Evolutionary conservation across 306 rosid genomes (phyloP).

Genomic region (Oemleria cerasiformis): DNA sequence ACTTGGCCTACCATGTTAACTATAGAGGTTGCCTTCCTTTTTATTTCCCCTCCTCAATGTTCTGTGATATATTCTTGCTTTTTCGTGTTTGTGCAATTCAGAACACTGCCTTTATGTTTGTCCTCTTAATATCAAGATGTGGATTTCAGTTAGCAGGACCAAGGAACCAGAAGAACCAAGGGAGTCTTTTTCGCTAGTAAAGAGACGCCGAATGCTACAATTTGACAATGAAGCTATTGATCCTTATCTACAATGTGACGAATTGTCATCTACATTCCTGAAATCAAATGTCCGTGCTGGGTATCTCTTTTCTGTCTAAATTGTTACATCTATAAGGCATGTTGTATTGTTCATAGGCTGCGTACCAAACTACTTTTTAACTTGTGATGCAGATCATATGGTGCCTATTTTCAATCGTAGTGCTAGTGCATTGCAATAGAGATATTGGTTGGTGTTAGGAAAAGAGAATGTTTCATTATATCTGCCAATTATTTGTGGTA

Average conservation of each 20-base stretch:
- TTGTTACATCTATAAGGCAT: constrained; percentile 2
- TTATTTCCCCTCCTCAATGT: constrained; percentile 1
- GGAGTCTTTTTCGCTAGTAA: constrained; percentile 63
- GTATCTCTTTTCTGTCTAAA: constrained; percentile 23
- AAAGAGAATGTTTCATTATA: neutral
- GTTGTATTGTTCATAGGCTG: constrained; percentile 1
- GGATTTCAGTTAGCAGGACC: constrained; percentile 43
- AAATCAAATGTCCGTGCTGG: constrained; percentile 56
- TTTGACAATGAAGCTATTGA: constrained; percentile 44
- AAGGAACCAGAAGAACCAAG: constrained; percentile 47
- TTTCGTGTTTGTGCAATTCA: constrained; percentile 12
- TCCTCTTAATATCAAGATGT: constrained; percentile 24
- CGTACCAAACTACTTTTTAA: neutral
- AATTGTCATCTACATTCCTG: constrained; percentile 47
- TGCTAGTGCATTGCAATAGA: constrained; percentile 1
- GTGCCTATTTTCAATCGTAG: neutral
- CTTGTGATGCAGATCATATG: neutral
- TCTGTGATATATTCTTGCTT: constrained; percentile 12
- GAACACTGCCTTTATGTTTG: constrained; percentile 12
- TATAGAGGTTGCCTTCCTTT: constrained; percentile 19
- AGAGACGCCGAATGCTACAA: constrained; percentile 83
- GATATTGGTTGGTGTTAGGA: neutral
- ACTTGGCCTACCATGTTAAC: constrained; percentile 50
- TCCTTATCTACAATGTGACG: constrained; percentile 40
- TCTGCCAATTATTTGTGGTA: neutral